Base-by-base conservation (phyloP, 495 filamentous ascomycete genomes). In the Penicillium goetzii region DNA sequence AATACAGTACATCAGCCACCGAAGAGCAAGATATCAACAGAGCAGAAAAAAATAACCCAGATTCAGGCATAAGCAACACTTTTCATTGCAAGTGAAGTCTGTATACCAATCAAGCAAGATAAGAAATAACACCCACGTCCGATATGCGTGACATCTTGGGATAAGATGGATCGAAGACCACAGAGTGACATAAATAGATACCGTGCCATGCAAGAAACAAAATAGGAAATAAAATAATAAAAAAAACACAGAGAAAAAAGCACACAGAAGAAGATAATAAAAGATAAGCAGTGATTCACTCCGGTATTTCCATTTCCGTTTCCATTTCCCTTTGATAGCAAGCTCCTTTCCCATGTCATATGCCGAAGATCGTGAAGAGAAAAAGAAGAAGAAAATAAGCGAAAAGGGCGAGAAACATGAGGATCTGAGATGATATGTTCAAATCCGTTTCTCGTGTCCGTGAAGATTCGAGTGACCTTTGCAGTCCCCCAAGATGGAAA, bases 31-130 rank as follows among this genome's bases (percentile, higher is more conserved):
- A 26, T 63, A 70, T 66, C 65, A 56, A 64, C 60, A 63, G 47
- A 56, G 17, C 40, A 51, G 11, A 33, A 50, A 25, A 30, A 51
- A 10, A 51, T 10, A 4, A 51, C 23, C 47, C 15, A 32, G 30
- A 21, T 51, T 21, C 43, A 57, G 61, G 54, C 38, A 73, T 57
- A 67, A 65, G 61, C 57, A 63, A 70, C 65, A 67, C 63, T 68
- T 73, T 70, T 50, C 50, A 68, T 68, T 60, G 45, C 30, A 60
- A 62, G 67, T 67, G 61, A 56, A 59, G 45, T 62, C 61, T 73
- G 71, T 71, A 73, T 75, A 74, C 65, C 67, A 49, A 69, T 59
- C 58, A 51, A 61, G 60, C 54, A 65, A 59, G 53, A 63, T 63
- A 64, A 68, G 67, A 65, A 68, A 72, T 68, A 74, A 67, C 50